Evolutionary conservation across 2,329 filamentous ascomycete species (phyloP).

Genomic region (Emergomyces orientalis): DNA sequence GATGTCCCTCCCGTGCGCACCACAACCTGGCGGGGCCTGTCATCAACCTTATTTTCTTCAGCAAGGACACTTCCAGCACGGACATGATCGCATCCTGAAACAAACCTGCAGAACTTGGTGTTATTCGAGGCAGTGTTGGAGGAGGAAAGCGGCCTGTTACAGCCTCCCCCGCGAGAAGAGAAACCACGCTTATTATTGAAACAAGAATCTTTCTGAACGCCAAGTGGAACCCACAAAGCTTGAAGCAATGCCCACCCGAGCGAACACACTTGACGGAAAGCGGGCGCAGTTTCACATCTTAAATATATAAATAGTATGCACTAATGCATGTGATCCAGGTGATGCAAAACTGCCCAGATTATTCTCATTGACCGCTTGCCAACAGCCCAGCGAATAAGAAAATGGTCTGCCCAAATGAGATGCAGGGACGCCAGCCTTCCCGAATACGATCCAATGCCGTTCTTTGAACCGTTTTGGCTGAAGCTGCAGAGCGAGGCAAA

Average conservation of each 20-base stretch:
- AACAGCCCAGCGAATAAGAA: neutral
- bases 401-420: neutral
- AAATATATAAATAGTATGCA: slow-evolving; percentile 4
- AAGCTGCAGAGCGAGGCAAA: neutral
- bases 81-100: slow-evolving; percentile 2
- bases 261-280: neutral
- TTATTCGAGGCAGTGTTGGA: slow-evolving; percentile 2
- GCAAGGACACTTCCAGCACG: neutral
- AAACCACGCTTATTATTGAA: neutral
- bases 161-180: neutral
- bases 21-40: neutral
- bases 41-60: neutral
- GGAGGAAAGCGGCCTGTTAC: neutral
- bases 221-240: neutral
- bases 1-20: neutral
- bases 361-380: too few species aligned
- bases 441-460: neutral
- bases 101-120: neutral
- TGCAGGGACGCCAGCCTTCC: slow-evolving; percentile 6
- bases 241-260: neutral
- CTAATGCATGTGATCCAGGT: slow-evolving; percentile 6
- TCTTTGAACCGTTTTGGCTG: neutral
- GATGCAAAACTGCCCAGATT: neutral
- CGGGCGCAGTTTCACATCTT: neutral
- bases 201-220: neutral